Conservation (phyloP, 169 alveolate genomes). For the Plasmodium gonderi region DNA sequence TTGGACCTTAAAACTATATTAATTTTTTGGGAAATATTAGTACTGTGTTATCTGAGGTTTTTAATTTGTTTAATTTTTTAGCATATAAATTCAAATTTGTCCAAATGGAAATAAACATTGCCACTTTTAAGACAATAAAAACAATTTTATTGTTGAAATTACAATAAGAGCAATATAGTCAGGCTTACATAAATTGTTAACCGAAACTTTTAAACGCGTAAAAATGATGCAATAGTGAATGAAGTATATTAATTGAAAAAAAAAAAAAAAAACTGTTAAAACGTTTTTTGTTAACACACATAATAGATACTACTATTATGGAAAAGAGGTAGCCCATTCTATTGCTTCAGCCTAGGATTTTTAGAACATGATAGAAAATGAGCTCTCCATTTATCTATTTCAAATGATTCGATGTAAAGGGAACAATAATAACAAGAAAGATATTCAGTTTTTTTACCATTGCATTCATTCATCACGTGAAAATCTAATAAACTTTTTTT, state of each 20-base stretch:
- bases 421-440: slow-evolving; percentile 74
- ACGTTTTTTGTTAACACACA: background rate
- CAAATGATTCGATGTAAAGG: slow-evolving; percentile 70
- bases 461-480: slow-evolving; percentile 69
- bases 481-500: slow-evolving; percentile 58
- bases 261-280: slow-evolving; percentile 1
- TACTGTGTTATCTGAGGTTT: background rate
- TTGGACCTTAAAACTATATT: background rate
- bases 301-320: slow-evolving; percentile 1
- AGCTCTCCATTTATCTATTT: slow-evolving; percentile 65
- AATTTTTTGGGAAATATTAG: background rate
- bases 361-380: slow-evolving; percentile 71
- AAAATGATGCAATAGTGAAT: slow-evolving; percentile 4
- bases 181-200: background rate
- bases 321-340: background rate
- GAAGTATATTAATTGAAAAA: slow-evolving; percentile 15
- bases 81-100: background rate
- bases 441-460: slow-evolving; percentile 60
- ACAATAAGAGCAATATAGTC: background rate
- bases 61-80: background rate
- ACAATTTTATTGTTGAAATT: background rate
- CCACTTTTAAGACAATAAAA: slow-evolving; percentile 18
- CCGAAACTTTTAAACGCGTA: slow-evolving; percentile 1
- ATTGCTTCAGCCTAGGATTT: slow-evolving; percentile 45
- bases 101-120: background rate